Base-by-base conservation (phyloP, 768 basidiomycete species). In the Tricholoma sp. region DNA sequence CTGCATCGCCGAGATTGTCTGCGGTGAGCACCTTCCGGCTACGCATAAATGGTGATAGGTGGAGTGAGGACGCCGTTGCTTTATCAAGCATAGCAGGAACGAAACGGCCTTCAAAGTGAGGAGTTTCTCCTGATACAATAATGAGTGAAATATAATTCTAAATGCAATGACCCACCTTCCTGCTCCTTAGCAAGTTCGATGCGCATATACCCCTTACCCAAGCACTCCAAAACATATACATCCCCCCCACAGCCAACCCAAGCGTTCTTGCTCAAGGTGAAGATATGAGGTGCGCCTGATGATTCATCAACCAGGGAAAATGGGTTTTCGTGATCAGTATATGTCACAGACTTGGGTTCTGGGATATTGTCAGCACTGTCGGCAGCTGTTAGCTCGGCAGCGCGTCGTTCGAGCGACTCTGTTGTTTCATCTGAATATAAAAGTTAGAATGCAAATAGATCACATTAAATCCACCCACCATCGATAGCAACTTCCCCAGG, bases 181-280 rank as follows among this genome's bases (percentile, higher is more conserved):
- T 71, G 67, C 52, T 65, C 74, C 50, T 70, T 53, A 1, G 67
- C 63, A 3, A 75, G 79, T 56, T 84, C 81, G 12, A 94, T 74
- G 41, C 84, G 82, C 50, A 94, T 73, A 62, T 80, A 77, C 1
- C 91, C 91, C 58, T 78, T 80, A 11, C 81, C 82, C n/a, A 90
- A 68, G 59, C 86, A 85, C 64, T 91, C 88, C 2, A 95, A 74
- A 7, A 95, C 80, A 67, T 87, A 89, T 13, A 82, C 68, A 34
- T 84, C 78, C 3, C 76, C 74, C 6, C 92, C 90, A 62, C 89
- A 91, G 2, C 83, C 82, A 7, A 96, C 86, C 94, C 94, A 94
- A 5, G 88, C 82, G 60, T 81, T 76, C 17, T 63, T 70, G 59
- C 84, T 92, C 39, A 88, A 56, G 20, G 67, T 68, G 17, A 70